Percentiles rank a stretch among this genome's conserved stretches.
Evolutionary conservation across 2,329 filamentous ascomycete genomes (phyloP).

Genomic region (Pleoardoris graminearum): DNA sequence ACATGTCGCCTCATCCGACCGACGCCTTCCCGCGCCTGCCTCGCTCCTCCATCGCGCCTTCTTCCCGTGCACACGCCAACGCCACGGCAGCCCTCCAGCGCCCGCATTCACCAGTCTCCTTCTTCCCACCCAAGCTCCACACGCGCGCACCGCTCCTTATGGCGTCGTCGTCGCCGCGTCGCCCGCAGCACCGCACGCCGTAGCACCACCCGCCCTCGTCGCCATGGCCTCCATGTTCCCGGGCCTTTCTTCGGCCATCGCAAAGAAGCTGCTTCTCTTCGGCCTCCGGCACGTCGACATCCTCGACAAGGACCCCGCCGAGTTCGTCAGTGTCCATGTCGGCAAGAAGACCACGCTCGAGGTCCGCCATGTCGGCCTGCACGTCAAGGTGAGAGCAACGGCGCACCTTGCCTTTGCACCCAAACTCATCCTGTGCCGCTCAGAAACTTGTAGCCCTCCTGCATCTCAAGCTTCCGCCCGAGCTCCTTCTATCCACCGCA

Average conservation of each 20-base stretch:
- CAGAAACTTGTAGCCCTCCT: conserved; percentile 80
- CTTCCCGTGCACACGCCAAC: too few relatives aligned
- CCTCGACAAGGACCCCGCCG: conserved; percentile 82
- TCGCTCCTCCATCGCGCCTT: too few relatives aligned
- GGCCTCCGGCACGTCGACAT: conserved; percentile 81
- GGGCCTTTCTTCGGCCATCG: conserved; percentile 74
- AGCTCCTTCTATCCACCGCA: conserved; percentile 72
- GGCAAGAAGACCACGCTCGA: conserved; percentile 83
- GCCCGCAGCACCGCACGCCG: conserved; percentile 15
- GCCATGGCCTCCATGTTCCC: conserved; percentile 64
- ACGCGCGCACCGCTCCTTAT: conserved; percentile 25
- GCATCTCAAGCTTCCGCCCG: conserved; percentile 66
- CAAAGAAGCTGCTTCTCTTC: conserved; percentile 87
- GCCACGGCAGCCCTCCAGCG: too few relatives aligned
- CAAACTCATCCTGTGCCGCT: conserved; percentile 45
- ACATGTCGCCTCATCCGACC: background rate
- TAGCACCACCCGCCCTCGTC: conserved; percentile 7
- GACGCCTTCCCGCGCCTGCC: too few relatives aligned
- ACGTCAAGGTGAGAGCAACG: conserved; percentile 66
- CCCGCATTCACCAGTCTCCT: too few relatives aligned
- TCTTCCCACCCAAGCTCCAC: background rate
- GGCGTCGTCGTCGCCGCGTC: conserved; percentile 28
- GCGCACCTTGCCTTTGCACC: background rate
- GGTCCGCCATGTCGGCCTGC: conserved; percentile 82
- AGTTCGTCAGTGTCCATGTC: conserved; percentile 82